Base-by-base conservation (phyloP, 2,329 filamentous ascomycete species). In the Lasiodiplodia sp. region DNA sequence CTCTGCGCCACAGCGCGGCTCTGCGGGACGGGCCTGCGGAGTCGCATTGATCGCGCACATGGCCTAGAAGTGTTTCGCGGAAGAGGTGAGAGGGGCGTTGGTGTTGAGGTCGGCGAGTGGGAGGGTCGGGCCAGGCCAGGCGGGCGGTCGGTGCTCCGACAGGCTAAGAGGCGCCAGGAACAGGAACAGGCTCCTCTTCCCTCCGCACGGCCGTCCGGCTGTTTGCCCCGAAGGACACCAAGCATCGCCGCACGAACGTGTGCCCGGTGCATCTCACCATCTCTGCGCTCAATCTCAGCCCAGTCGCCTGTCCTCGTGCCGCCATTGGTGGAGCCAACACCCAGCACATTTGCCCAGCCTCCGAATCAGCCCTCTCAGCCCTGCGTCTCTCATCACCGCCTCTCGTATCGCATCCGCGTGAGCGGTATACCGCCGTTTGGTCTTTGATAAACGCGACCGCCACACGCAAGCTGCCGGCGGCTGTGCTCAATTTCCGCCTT, bases 401-500 rank as follows among this genome's bases (percentile, higher is more conserved):
- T 11, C 60, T 64, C 60, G 60, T 64, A 64, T 64, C 60, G 40
- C 58, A 18, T 21, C 23, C 58, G 57, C 57, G 38, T 31, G 47
- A 3, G 34, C 25, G 40, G 60, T 28, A 52, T 64, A 52, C 47
- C 47, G 60, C 60, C 47, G 60, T 31, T 25, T 64, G 44, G 8
- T 28, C 31, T 31, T 47, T 49, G n/a, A 16, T 38, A 18, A 21
- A 21, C n/a, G 23, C 47, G 44, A 52, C 60, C 60, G 60, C 47
- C 60, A 23, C 58, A 49, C 58, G 44, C 49, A 21, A 40, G 31
- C 49, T 18, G 21, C 25, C 51, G 16, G 25, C 40, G 60, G 28
- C 60, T 64, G 60, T 64, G 60, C 60, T 64, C 60, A 64, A 64
- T 64, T 38, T 64, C 47, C 44, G 60, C 38, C 60, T 47, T 2